Evolutionary conservation across 2,329 filamentous ascomycete genomes (phyloP), one percentile per base, ranked within the genome.

Genomic region (Fusarium citri): DNA sequence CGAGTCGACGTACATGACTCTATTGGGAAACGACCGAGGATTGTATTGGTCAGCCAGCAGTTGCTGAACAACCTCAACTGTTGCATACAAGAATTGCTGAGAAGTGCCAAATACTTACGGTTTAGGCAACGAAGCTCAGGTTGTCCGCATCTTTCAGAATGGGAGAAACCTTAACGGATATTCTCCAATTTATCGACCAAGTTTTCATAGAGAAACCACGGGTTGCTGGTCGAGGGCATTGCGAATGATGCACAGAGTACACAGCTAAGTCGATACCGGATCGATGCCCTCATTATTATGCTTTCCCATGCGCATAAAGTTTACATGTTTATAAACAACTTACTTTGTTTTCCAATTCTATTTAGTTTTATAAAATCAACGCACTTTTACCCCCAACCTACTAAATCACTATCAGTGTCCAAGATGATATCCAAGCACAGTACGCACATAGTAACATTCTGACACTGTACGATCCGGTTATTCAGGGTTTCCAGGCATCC

Each of bases 401-500:
- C 11, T 16, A 6, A 34, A 37, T 11, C 8, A 25, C 25, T 15
- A 50, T 50, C 12, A 25, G n/a, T 20, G 8, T 26, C 41, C 14
- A 18, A 11, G 20, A 41, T 28, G 23, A n/a, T 25, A 26, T 53
- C 22, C n/a, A 28, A n/a, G 9, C 23, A 64, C 60, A 64, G 60
- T 64, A 26, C 3, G 23, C 18, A 15, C 11, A 20, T 7, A 2
- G 1, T 3, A 0, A 10, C 10, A 8, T 25, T 11, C 12, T 31
- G 14, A 56, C 66, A 69, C 67, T 68, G 67, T 59, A 47, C 43
- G n/a, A 9, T 16, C 40, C 46, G 46, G 28, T 55, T 46, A 40
- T 50, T 47, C 48, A 50, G 55, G 30, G 46, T 64, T 42, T 26
- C 55, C 26, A 57, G 62, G 58, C 67, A 68, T 64, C 67, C 60